Evolutionary conservation across 1,284 basidiomycete species (phyloP), one percentile per base, ranked within the genome.

Genomic region (Tylopilus orsonianus): DNA sequence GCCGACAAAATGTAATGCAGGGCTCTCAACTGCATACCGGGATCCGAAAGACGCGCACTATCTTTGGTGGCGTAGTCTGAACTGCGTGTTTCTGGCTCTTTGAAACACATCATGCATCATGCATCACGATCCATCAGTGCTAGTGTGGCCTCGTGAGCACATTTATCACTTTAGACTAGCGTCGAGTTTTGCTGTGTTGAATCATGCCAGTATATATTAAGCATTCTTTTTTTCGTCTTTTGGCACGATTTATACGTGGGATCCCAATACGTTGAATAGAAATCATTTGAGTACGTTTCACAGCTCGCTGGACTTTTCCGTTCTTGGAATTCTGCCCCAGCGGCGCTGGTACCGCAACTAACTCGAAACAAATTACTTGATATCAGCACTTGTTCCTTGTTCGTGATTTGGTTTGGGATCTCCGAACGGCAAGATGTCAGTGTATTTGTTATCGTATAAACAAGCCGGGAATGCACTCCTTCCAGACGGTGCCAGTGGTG

Each of bases 131-230:
- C n/a, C n/a, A 27, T 1, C 38, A 34, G 18, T 54, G 60, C n/a
- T n/a, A n/a, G 56, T 63, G 48, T 46, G 58, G 62, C n/a, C 48
- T 62, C 18, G 48, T 41, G 20, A 50, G 56, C 29, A 45, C 57
- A 12, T 49, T 53, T 10, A 48, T 56, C 24, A 49, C 32, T 29
- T 32, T 39, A 23, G 56, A 43, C 24, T 46, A 52, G 22, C 20
- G n/a, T 26, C 2, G 5, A 16, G 12, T 2, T 16, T 20, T 35
- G n/a, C 18, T 10, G 18, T 8, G 18, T 35, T 35, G 29, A 30
- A 20, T 3, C 4, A 22, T 22, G 34, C 14, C n/a, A 14, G 16
- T 7, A 10, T 8, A n/a, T 33, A 1, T 33, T 33, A 4, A 24
- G 8, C n/a, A 20, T 20, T 4, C 20, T 19, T 35, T 35, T 19